Conservation (phyloP, 305 asterid species). For the Fraxinus albicans region DNA sequence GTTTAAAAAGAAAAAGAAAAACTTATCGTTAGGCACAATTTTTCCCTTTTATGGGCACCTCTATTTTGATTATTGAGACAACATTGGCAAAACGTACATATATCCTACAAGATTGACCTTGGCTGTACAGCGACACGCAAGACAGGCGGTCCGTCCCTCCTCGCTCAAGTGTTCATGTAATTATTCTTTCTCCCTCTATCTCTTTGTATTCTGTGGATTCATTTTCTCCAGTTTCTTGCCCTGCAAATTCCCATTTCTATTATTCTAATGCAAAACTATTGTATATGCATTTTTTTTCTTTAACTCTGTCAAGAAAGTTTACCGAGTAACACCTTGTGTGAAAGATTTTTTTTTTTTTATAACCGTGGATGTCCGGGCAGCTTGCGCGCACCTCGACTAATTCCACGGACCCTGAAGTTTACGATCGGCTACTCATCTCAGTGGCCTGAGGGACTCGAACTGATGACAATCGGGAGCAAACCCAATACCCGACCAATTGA, state of each 20-base stretch:
- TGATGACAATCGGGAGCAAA: too few relatives aligned
- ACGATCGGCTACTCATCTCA: too few relatives aligned
- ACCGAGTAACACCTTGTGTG: neutral
- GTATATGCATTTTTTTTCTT: neutral
- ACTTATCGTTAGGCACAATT: neutral
- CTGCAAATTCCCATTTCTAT: neutral
- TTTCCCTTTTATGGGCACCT: neutral
- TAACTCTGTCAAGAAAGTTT: neutral
- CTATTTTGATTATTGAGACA: neutral
- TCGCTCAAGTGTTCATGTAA: neutral
- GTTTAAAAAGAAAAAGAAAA: neutral
- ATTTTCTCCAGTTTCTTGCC: neutral
- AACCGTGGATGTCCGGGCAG: too few relatives aligned
- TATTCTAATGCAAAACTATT: neutral
- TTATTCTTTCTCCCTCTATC: neutral
- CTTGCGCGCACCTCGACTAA: too few relatives aligned
- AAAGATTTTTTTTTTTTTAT: too few relatives aligned
- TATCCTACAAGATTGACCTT: neutral
- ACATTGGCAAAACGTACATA: neutral
- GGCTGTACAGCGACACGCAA: neutral
- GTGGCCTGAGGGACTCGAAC: too few relatives aligned
- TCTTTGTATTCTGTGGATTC: neutral
- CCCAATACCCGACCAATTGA: too few relatives aligned
- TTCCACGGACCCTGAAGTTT: too few relatives aligned
- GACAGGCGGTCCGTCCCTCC: neutral